phyloP scores from a whole-genome alignment of 345 rosid species.

The Eutrema heterophyllum region DNA sequence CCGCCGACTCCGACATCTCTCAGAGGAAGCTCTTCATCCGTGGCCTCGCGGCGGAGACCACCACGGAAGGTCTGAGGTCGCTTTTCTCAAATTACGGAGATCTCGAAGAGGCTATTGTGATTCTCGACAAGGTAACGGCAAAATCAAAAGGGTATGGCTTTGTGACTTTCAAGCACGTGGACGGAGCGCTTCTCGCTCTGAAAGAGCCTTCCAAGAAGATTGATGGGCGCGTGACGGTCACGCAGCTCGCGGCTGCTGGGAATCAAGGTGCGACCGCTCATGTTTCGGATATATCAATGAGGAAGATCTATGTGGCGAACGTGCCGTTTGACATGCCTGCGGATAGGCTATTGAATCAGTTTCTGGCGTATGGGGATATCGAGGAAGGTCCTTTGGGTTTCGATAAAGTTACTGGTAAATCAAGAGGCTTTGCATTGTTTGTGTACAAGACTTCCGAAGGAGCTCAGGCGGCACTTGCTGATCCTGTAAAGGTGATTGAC shows the following conservation, averaged over 20 bases:
- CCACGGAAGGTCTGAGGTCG: slow-evolving; percentile 57
- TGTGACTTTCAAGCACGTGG: slow-evolving; percentile 60
- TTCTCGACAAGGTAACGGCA: slow-evolving; percentile 62
- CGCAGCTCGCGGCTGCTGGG: slow-evolving; percentile 78
- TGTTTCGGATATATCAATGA: slow-evolving; percentile 46
- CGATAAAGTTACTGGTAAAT: slow-evolving; percentile 83
- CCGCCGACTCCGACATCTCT: slow-evolving; percentile 62
- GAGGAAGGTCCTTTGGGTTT: slow-evolving; percentile 90
- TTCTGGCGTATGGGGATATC: slow-evolving; percentile 68
- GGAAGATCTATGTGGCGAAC: slow-evolving; percentile 84
- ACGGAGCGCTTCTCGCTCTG: slow-evolving; percentile 66
- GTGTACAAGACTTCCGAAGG: slow-evolving; percentile 77
- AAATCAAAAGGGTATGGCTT: slow-evolving; percentile 88
- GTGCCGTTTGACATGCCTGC: slow-evolving; percentile 71
- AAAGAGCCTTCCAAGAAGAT: slow-evolving; percentile 83
- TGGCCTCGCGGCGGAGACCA: slow-evolving; percentile 87
- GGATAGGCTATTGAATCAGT: slow-evolving; percentile 54
- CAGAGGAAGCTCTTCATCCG: slow-evolving; percentile 83
- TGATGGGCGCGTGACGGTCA: slow-evolving; percentile 69
- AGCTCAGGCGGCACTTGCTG: slow-evolving; percentile 71
- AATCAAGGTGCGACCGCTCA: slow-evolving; percentile 41
- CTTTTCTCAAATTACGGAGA: slow-evolving; percentile 67
- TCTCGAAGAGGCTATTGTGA: slow-evolving; percentile 72
- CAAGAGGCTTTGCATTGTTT: slow-evolving; percentile 76
- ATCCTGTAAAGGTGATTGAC: slow-evolving; percentile 66